Percentiles rank a stretch among this genome's conserved stretches.
Conservation (phyloP, 768 basidiomycete genomes). For the Lactarius akahatsu region DNA sequence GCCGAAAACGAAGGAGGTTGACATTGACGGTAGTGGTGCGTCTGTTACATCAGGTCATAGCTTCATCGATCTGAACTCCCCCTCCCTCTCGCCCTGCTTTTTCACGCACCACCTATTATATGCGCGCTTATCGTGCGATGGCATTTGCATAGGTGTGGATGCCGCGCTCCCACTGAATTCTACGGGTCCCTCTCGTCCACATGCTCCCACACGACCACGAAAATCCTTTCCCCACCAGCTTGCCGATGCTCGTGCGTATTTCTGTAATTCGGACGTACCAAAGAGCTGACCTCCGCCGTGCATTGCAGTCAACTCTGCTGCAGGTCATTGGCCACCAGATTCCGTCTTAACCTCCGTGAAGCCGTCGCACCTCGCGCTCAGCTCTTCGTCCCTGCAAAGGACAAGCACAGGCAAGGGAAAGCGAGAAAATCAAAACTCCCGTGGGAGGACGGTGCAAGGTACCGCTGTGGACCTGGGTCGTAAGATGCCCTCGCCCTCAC, state of each 20-base stretch:
- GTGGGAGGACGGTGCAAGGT: too few species aligned
- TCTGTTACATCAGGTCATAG: not conserved
- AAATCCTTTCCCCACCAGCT: conserved; percentile 13
- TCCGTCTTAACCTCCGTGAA: not conserved
- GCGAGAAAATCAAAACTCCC: not conserved
- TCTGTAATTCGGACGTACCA: not conserved
- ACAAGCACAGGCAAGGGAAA: conserved; percentile 1
- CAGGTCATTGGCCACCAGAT: not conserved
- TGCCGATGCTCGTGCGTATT: conserved; percentile 14
- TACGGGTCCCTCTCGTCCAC: not conserved
- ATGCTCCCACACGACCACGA: not conserved
- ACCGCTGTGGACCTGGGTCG: not conserved
- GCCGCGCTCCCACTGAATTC: not conserved
- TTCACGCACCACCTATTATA: not conserved
- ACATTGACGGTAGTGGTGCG: conserved; percentile 1
- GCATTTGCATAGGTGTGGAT: not conserved
- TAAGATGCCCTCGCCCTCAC: not conserved
- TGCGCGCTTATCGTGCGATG: not conserved
- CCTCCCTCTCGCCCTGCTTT: not conserved
- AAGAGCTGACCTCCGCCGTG: not conserved
- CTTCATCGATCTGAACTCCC: not conserved
- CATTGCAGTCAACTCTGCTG: conserved; percentile 2
- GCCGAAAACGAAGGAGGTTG: not conserved
- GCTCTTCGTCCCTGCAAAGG: not conserved
- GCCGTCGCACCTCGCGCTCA: not conserved